Conservation (phyloP, 805 yeast species). For the Candida easanensis region DNA sequence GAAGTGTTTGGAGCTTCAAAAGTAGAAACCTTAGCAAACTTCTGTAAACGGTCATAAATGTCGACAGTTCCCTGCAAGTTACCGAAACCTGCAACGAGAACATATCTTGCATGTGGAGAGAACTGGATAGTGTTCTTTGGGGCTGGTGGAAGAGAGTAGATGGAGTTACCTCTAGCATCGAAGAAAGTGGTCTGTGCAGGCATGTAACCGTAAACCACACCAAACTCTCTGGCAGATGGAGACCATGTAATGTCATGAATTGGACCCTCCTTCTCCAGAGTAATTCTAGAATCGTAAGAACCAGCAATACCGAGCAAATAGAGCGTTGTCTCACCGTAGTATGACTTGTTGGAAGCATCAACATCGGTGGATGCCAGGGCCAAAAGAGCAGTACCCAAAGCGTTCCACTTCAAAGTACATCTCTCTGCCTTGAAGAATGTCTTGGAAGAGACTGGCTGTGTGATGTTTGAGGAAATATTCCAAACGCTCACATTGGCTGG, state of each 20-base stretch:
- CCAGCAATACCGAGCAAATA: constrained; percentile 91
- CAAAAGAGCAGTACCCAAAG: constrained; percentile 87
- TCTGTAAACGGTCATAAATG: constrained; percentile 86
- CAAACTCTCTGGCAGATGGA: constrained; percentile 93
- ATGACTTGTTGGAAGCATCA: constrained; percentile 88
- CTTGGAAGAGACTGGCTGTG: constrained; percentile 78
- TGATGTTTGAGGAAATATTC: constrained; percentile 54
- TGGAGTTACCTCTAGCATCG: constrained; percentile 87
- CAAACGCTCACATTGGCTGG: constrained; percentile 88
- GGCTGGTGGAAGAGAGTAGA: constrained; percentile 79
- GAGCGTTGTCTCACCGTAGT: constrained; percentile 94
- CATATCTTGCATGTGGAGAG: constrained; percentile 91
- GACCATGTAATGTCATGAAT: constrained; percentile 98
- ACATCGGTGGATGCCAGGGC: constrained; percentile 96
- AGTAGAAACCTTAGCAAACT: constrained; percentile 73
- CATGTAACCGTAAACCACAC: constrained; percentile 96
- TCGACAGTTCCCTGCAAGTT: constrained; percentile 96
- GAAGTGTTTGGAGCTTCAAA: constrained; percentile 93
- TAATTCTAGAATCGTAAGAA: constrained; percentile 83
- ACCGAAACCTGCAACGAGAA: constrained; percentile 96
- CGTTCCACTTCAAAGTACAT: constrained; percentile 91
- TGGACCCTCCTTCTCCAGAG: constrained; percentile 90
- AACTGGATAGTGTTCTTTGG: constrained; percentile 87
- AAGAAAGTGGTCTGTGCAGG: constrained; percentile 94
- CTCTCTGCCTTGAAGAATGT: constrained; percentile 94